Evolutionary conservation across 1,139 yeast species (phyloP).

Genomic region (Suhomyces maxii): DNA sequence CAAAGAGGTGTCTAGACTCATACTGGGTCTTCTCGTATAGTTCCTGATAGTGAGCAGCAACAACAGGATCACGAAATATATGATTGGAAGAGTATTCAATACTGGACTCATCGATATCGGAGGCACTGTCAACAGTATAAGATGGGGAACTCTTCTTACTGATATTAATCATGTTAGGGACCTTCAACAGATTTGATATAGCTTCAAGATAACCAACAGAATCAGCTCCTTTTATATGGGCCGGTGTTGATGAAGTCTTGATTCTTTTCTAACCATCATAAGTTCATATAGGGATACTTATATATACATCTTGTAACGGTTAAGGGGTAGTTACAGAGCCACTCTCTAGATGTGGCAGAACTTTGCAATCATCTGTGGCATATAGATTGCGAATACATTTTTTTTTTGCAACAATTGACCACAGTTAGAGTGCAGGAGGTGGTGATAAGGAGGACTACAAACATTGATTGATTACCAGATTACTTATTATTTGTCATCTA

Average conservation of each 20-base stretch:
- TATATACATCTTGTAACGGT: no score
- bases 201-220: no score
- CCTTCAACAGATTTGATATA: neutral
- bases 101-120: neutral
- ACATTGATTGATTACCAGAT: neutral
- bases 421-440: neutral
- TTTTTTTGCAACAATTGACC: neutral
- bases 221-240: no score
- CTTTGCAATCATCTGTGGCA: neutral
- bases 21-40: constrained; percentile 43
- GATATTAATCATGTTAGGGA: neutral
- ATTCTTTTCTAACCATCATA: no score
- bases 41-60: constrained; percentile 39
- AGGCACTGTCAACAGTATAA: neutral
- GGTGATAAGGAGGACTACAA: neutral
- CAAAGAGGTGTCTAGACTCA: constrained; percentile 47
- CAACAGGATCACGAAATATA: constrained; percentile 32
- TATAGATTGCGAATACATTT: neutral
- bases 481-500: neutral
- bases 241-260: no score
- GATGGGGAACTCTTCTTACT: neutral
- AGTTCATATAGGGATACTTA: no score
- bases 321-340: no score
- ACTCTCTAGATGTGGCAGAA: no score
- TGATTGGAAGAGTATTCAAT: constrained; percentile 3